A percentile compares a stretch with the other conserved stretches of the same genome.
These are phyloP conservation scores for Magnaporthiopsis rhizophila DNA, from an alignment of 2,329 filamentous ascomycete genomes.

Conservation along the genomic window DNA sequence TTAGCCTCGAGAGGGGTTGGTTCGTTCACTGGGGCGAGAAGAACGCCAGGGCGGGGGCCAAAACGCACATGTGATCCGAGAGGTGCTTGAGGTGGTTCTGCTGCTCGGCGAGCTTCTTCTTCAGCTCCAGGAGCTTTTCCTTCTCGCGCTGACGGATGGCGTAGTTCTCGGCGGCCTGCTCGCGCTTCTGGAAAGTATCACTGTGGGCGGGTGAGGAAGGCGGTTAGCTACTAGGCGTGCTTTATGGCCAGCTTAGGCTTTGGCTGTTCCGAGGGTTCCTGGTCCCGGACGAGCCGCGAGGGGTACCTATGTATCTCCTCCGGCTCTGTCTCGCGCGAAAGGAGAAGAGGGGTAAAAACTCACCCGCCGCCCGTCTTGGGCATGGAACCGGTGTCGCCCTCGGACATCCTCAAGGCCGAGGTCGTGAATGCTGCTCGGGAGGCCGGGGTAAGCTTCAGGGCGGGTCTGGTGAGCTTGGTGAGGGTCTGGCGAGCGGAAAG, in stretches of 20 bases:
- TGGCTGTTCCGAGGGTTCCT: too few species aligned
- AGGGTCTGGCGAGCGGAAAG: slow-evolving; percentile 50
- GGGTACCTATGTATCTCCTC: not conserved
- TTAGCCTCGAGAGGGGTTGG: slow-evolving; percentile 7
- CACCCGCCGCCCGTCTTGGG: slow-evolving; percentile 34
- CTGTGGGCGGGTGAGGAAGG: slow-evolving; percentile 34
- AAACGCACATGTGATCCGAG: slow-evolving; percentile 73
- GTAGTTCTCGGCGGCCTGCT: slow-evolving; percentile 76
- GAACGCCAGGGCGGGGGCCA: not conserved
- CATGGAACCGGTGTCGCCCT: slow-evolving; percentile 61
- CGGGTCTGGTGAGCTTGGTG: slow-evolving; percentile 44
- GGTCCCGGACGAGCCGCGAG: not conserved
- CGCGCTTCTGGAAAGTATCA: slow-evolving; percentile 87
- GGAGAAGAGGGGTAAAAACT: not conserved
- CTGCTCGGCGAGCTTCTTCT: slow-evolving; percentile 67
- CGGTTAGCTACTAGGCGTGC: slow-evolving; percentile 4
- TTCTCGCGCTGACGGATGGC: slow-evolving; percentile 83
- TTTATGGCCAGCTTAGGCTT: not conserved
- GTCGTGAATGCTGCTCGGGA: slow-evolving; percentile 52
- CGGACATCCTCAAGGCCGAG: slow-evolving; percentile 54
- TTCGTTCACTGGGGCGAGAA: not conserved
- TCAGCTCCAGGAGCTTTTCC: slow-evolving; percentile 77
- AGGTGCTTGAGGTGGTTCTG: slow-evolving; percentile 77
- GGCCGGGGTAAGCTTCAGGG: slow-evolving; percentile 32
- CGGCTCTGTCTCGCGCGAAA: too few species aligned